Evolutionary conservation across 1,139 yeast genomes (phyloP).

Genomic region (Sugiyamaella novakii): DNA sequence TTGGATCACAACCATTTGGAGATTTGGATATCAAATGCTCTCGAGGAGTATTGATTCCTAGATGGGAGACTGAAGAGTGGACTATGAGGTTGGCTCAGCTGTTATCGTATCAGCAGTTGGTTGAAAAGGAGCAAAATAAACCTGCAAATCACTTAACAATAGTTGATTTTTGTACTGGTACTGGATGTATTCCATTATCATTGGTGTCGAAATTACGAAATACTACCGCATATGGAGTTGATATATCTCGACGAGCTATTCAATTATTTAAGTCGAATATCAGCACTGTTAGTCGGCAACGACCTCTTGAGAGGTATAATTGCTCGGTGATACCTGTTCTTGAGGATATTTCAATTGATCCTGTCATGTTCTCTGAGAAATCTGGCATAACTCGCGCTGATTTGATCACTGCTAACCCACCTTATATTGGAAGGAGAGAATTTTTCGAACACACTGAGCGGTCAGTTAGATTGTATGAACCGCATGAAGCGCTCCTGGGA

Average conservation of each 20-base stretch:
- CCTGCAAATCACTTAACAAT: constrained; percentile 38
- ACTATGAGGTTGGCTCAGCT: constrained; percentile 47
- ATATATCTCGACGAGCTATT: constrained; percentile 59
- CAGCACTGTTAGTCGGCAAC: constrained; percentile 18
- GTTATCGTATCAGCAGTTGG: constrained; percentile 29
- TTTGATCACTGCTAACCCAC: constrained; percentile 81
- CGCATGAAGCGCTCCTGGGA: constrained; percentile 74
- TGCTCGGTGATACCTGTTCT: constrained; percentile 10
- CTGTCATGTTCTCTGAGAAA: constrained; percentile 18
- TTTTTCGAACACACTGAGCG: constrained; percentile 48
- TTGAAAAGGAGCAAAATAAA: constrained; percentile 11
- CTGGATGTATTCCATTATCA: constrained; percentile 79
- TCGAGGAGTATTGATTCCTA: constrained; percentile 76
- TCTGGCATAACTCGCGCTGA: constrained; percentile 40
- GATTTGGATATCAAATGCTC: constrained; percentile 58
- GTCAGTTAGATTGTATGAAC: constrained; percentile 76
- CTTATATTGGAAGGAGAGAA: constrained; percentile 65
- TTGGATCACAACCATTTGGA: constrained; percentile 89
- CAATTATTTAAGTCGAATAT: constrained; percentile 53
- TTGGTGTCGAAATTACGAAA: constrained; percentile 36
- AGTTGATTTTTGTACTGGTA: constrained; percentile 84
- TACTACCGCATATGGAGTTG: constrained; percentile 54
- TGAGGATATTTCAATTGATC: constrained; percentile 21
- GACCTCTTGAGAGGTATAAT: neutral
- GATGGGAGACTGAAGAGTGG: constrained; percentile 99